Conservation (phyloP, 495 filamentous ascomycete genomes). For the Chaetomium cochliodes region DNA sequence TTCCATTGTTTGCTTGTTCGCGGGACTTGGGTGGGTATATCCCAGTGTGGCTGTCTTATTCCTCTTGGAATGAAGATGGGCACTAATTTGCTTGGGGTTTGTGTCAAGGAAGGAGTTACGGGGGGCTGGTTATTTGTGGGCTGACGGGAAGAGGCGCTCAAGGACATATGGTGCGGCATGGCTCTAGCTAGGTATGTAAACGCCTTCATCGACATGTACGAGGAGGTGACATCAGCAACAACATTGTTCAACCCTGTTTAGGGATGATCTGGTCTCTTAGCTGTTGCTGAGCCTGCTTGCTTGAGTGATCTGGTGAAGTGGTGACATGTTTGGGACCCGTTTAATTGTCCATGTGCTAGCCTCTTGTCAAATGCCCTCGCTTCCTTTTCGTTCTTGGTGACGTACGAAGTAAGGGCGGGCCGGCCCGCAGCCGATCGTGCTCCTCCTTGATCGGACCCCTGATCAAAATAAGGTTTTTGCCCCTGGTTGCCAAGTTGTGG, state of each 20-base stretch:
- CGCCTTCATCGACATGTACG: conserved; percentile 1
- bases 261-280: not conserved
- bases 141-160: conserved; percentile 5
- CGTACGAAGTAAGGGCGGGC: not conserved
- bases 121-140: not conserved
- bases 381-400: not conserved
- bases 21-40: not conserved
- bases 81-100: conserved; percentile 7
- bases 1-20: conserved; percentile 2
- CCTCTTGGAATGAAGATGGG: not conserved
- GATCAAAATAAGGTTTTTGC: not conserved
- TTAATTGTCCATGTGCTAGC: not conserved
- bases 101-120: not conserved
- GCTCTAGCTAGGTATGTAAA: not conserved
- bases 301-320: too few relatives aligned
- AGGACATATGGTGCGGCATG: not conserved
- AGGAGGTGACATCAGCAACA: not conserved
- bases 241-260: not conserved
- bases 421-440: not conserved
- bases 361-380: not conserved
- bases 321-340: too few relatives aligned
- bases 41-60: not conserved
- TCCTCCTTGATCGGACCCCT: not conserved
- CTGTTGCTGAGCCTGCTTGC: not conserved
- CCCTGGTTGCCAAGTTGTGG: conserved; percentile 1